phyloP scores from a whole-genome alignment of 202 grass and related monocot genomes.

The Eragrostis tef region DNA sequence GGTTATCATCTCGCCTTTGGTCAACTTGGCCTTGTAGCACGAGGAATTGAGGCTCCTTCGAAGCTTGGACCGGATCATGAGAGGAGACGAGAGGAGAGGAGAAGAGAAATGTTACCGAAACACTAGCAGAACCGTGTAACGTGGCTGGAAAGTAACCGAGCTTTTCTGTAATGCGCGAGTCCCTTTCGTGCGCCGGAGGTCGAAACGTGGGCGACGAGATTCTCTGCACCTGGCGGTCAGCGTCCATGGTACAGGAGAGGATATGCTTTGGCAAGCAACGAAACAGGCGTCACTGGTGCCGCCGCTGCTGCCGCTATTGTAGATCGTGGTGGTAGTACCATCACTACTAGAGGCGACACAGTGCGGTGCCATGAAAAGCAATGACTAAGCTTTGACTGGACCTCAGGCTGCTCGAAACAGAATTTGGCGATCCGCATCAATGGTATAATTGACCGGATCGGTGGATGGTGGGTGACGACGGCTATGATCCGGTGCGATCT shows the following conservation, averaged over 20 bases:
- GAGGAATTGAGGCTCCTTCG: not conserved
- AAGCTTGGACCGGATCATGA: not conserved
- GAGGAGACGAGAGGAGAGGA: not conserved
- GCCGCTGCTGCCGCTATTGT: not conserved
- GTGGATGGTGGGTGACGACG: not conserved
- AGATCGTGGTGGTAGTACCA: not conserved
- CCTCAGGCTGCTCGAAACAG: not conserved
- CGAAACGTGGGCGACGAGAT: not conserved
- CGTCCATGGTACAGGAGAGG: not conserved
- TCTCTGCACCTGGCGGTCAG: not conserved
- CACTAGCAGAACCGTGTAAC: conserved; percentile 4
- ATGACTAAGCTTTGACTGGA: not conserved
- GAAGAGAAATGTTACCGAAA: not conserved
- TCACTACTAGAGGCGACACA: not conserved
- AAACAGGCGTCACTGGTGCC: not conserved
- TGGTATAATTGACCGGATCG: not conserved
- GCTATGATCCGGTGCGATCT: not conserved
- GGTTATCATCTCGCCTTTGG: not conserved
- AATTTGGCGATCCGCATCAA: not conserved
- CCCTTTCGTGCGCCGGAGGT: conserved; percentile 5
- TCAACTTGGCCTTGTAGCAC: not conserved
- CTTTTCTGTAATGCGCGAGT: conserved; percentile 5
- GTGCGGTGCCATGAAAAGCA: not conserved
- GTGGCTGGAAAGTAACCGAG: not conserved
- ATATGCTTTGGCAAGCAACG: not conserved